Percentiles rank a stretch among this genome's conserved stretches.
phyloP scores from a whole-genome alignment of 371 early-diverging fungal genomes.

The Dichotomocladium elegans region DNA sequence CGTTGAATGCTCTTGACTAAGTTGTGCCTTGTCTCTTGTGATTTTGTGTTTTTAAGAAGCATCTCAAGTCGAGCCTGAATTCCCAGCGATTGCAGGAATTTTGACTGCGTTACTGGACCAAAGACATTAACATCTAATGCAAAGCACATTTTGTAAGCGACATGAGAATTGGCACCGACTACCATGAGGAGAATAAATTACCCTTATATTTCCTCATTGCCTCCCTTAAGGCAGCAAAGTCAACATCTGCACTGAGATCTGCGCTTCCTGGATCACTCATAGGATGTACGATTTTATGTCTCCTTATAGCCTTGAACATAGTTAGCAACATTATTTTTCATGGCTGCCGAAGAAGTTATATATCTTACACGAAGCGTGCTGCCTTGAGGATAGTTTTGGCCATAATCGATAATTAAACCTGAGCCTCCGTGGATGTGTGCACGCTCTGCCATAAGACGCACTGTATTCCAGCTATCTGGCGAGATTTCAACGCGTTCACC shows the following conservation, averaged over 20 bases:
- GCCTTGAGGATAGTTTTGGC: conserved; percentile 71
- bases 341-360: no score
- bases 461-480: conserved; percentile 70
- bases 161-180: background rate
- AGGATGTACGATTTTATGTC: conserved; percentile 78
- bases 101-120: conserved; percentile 84
- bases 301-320: conserved; percentile 75
- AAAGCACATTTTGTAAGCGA: background rate
- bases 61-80: conserved; percentile 74
- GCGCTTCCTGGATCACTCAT: conserved; percentile 79
- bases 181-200: conserved; percentile 25
- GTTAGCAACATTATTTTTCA: no score
- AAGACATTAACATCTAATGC: conserved; percentile 28
- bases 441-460: conserved; percentile 61
- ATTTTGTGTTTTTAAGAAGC: conserved; percentile 61
- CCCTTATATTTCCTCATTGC: conserved; percentile 42
- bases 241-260: conserved; percentile 93
- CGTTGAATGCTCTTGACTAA: conserved; percentile 71
- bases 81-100: conserved; percentile 81
- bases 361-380: conserved; percentile 83
- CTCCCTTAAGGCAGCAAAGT: conserved; percentile 75
- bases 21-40: conserved; percentile 45
- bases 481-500: conserved; percentile 85
- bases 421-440: conserved; percentile 64
- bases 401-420: conserved; percentile 91